phyloP scores from a whole-genome alignment of 176 grass and related monocot genomes.

The Cocos nucifera region DNA sequence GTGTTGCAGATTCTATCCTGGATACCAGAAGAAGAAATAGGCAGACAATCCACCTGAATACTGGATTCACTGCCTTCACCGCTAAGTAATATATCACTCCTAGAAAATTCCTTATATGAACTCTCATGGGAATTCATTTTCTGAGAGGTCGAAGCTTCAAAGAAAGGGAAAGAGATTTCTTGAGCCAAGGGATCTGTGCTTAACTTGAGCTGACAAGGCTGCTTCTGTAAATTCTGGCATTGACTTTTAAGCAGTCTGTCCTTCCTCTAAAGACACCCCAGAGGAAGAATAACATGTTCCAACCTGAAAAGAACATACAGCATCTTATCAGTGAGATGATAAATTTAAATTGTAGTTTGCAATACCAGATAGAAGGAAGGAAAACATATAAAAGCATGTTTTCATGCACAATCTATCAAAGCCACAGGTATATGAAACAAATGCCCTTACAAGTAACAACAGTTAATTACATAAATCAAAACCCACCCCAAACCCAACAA shows the following conservation, averaged over 20 bases:
- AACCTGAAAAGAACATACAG: conserved; percentile 46
- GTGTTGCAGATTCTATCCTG: conserved; percentile 3
- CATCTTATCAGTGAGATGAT: conserved; percentile 15
- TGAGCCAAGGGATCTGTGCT: conserved; percentile 18
- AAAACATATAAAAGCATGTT: too few species aligned
- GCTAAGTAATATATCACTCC: conserved; percentile 18
- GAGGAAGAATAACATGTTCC: conserved; percentile 86
- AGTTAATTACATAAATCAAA: neutral
- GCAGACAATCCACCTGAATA: conserved; percentile 17
- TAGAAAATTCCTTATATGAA: conserved; percentile 41
- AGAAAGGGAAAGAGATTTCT: conserved; percentile 23
- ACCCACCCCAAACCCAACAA: too few species aligned
- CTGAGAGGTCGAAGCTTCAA: conserved; percentile 33
- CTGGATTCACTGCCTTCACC: conserved; percentile 19
- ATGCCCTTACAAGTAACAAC: too few species aligned
- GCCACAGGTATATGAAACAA: neutral
- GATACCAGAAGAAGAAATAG: conserved; percentile 14
- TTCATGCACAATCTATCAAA: neutral
- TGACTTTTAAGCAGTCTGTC: conserved; percentile 23
- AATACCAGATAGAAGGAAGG: neutral
- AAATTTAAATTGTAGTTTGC: neutral
- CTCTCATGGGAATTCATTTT: conserved; percentile 57
- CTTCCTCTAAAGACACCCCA: conserved; percentile 71
- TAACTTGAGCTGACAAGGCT: conserved; percentile 19
- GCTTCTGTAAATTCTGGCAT: conserved; percentile 5